Evolutionary conservation across 192 early-diverging fungal species (phyloP).

Genomic region (Entophlyctis luteolus): DNA sequence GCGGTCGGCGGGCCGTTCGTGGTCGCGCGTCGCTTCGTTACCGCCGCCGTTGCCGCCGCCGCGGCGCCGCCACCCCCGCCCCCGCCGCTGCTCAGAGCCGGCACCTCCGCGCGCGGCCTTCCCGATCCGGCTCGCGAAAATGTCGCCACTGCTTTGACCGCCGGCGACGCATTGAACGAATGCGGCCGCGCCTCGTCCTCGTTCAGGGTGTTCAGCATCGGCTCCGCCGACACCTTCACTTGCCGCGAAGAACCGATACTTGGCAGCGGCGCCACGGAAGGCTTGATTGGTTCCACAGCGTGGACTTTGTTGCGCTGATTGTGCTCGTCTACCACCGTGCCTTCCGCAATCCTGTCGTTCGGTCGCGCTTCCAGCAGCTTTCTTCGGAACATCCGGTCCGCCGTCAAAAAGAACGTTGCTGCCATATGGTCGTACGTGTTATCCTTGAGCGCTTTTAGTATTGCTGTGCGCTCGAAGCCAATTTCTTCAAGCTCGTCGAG

Average conservation of each 20-base stretch:
- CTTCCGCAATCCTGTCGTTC: conserved; percentile 26
- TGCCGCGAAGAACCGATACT: conserved; percentile 1
- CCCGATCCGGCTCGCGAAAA: background rate
- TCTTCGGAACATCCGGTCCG: conserved; percentile 43
- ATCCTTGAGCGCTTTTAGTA: conserved; percentile 48
- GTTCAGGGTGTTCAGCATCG: conserved; percentile 1
- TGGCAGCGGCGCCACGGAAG: background rate
- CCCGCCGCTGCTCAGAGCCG: too few relatives aligned
- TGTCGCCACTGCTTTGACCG: background rate
- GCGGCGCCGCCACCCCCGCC: background rate
- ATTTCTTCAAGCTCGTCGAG: conserved; percentile 55
- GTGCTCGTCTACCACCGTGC: conserved; percentile 17
- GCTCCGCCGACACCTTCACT: conserved; percentile 8
- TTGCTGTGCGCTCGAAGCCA: conserved; percentile 44
- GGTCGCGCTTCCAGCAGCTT: conserved; percentile 27
- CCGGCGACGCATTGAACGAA: background rate
- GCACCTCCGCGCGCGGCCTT: background rate
- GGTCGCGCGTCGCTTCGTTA: conserved; percentile 12
- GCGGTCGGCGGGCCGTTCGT: conserved; percentile 4
- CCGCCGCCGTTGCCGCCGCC: background rate
- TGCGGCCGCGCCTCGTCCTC: conserved; percentile 18
- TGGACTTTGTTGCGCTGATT: background rate
- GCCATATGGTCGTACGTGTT: conserved; percentile 51
- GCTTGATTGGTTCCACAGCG: background rate
- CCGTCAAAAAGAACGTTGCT: conserved; percentile 55